Evolutionary conservation across 1,284 basidiomycete species (phyloP), one percentile per base, ranked within the genome.

Genomic region (Malassezia sp.): DNA sequence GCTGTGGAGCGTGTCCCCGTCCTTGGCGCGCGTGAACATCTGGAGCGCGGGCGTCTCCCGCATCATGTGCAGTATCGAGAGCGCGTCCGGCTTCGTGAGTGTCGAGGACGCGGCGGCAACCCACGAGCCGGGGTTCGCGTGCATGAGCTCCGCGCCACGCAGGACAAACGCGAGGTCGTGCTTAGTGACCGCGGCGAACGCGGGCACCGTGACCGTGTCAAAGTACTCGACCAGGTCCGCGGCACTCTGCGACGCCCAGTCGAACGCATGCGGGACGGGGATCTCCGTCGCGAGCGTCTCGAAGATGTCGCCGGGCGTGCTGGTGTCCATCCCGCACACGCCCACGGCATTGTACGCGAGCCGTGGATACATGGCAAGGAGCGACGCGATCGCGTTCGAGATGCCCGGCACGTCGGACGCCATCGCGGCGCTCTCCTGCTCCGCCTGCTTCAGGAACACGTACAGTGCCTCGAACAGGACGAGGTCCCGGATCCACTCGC

Each of bases 401-500:
- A 49, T 28, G 12, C 10, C 51, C n/a, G 51, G 45, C 12, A 63
- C 35, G 4, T 56, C 58, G 5, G 52, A 38, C 18, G 51, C 22
- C 12, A 58, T 48, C 31, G 54, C 58, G 14, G 49, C 49, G 40
- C 53, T 54, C 22, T 67, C 62, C 5, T 49, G 46, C 21, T 56
- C 54, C 6, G 59, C 60, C 8, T 32, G 20, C 2, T 20, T 5
- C 7, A 64, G 33, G 52, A 70, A 66, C 15, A 45, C 27, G 29
- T 55, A 42, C 4, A 56, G 40, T n/a, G 50, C 41, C 12, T 56
- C 59, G 32, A 56, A 63, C 10, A 68, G 61, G 2, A 54, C 47
- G 14, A 55, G 45, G 26, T 63, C 60, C 20, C 65, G 59, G 5
- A 55, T 51, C 52, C 67, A 70, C 52, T 70, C 66, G 31, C 60